A percentile compares a stretch with the other conserved stretches of the same genome.
These are phyloP conservation scores for Trichophyton mentagrophytes DNA, from an alignment of 2,329 filamentous ascomycete species.

Conservation along the genomic window DNA sequence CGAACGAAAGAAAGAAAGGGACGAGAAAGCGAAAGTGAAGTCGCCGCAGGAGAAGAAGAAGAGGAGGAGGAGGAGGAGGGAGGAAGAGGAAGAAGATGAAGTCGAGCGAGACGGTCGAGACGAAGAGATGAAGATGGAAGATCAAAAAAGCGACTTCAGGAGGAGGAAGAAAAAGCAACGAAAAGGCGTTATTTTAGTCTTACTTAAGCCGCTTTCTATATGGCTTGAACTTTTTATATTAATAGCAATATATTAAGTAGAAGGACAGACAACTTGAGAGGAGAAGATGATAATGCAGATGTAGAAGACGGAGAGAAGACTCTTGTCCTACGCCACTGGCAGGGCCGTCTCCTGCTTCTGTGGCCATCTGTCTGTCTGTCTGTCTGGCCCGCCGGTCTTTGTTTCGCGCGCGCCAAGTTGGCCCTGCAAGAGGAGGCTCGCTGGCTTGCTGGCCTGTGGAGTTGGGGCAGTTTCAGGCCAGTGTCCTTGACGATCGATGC, in stretches of 20 bases:
- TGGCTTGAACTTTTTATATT: neutral
- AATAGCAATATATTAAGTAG: neutral
- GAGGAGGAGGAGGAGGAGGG: neutral
- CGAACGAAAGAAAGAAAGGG: neutral
- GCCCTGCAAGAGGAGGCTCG: neutral
- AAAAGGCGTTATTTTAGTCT: neutral
- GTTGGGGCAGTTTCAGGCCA: neutral
- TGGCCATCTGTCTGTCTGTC: neutral
- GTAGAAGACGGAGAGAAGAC: neutral
- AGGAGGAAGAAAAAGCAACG: neutral
- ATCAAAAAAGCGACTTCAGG: neutral
- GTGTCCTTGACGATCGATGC: neutral
- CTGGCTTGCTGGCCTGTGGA: neutral
- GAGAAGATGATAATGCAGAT: neutral
- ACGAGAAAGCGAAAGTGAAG: neutral
- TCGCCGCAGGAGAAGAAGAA: neutral
- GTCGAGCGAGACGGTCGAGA: constrained; percentile 9
- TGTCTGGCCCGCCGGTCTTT: neutral
- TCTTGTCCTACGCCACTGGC: neutral
- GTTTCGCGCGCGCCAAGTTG: neutral
- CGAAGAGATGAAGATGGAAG: neutral
- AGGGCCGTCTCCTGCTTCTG: neutral
- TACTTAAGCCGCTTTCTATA: neutral
- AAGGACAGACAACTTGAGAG: neutral
- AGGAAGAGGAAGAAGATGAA: neutral